Evolutionary conservation across 2,329 filamentous ascomycete genomes (phyloP).

Genomic region (Sordariomycetes sp.): DNA sequence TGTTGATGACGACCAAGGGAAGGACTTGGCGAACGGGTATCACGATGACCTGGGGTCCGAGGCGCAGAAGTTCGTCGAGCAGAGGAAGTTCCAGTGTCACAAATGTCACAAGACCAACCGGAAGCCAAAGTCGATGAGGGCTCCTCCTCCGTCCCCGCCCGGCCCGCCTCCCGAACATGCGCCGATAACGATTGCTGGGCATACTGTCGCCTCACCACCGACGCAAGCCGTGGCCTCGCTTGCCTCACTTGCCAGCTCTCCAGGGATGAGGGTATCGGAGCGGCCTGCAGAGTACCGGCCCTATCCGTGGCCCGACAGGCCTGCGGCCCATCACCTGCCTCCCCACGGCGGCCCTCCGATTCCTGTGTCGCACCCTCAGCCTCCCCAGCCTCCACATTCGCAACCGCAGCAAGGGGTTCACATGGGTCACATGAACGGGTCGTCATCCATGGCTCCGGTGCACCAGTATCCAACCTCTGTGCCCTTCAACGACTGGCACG

Average conservation of each 20-base stretch:
- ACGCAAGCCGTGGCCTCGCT: not conserved
- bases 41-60: constrained; percentile 40
- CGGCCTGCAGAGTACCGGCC: not conserved
- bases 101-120: constrained; percentile 54
- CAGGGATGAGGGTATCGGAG: not conserved
- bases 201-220: not conserved
- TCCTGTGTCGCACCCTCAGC: not conserved
- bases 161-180: constrained; percentile 6
- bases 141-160: constrained; percentile 10
- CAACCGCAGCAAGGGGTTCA: constrained; percentile 6
- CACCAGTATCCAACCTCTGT: constrained; percentile 16
- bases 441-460: constrained; percentile 12
- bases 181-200: not conserved
- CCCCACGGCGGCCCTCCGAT: not conserved
- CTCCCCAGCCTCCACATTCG: constrained; percentile 10
- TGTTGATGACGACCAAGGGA: constrained; percentile 38
- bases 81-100: constrained; percentile 61
- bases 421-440: constrained; percentile 6
- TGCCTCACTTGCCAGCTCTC: not conserved
- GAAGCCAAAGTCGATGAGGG: constrained; percentile 22
- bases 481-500: constrained; percentile 8
- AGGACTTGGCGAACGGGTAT: constrained; percentile 39
- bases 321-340: not conserved
- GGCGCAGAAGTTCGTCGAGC: constrained; percentile 47
- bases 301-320: not conserved